Percentiles rank a stretch among this genome's conserved stretches.
phyloP scores from a whole-genome alignment of 2,329 filamentous ascomycete species.

The Colletotrichum higginsianum region DNA sequence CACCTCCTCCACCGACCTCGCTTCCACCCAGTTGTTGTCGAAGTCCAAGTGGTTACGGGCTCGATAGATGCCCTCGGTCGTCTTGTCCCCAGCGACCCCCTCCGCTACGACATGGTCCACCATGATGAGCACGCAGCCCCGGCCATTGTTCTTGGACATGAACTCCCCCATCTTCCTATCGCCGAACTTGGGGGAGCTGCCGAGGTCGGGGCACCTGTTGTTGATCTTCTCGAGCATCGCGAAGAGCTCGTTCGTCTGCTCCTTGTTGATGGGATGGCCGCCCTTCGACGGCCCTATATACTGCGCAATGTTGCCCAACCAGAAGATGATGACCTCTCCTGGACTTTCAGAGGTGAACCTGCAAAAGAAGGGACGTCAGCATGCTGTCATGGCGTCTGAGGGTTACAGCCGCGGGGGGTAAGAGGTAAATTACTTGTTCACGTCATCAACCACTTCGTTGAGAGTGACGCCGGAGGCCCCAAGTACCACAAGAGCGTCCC shows the following conservation, averaged over 20 bases:
- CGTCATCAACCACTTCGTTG: conserved; percentile 57
- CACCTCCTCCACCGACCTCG: conserved; percentile 50
- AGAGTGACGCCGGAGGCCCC: conserved; percentile 58
- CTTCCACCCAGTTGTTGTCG: conserved; percentile 44
- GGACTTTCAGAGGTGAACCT: conserved; percentile 59
- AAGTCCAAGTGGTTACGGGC: no score
- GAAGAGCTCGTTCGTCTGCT: conserved; percentile 57
- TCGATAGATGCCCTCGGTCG: conserved; percentile 50
- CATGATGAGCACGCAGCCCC: conserved; percentile 53
- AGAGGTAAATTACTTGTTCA: conserved; percentile 47
- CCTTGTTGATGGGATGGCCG: conserved; percentile 51
- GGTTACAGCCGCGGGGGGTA: no score
- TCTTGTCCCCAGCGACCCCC: no score
- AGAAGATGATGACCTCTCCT: conserved; percentile 61
- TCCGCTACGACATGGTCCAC: conserved; percentile 37
- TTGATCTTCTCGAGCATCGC: conserved; percentile 57
- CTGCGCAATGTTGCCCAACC: conserved; percentile 54
- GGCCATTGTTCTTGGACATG: conserved; percentile 51
- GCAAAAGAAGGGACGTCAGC: conserved; percentile 42
- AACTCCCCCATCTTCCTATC: conserved; percentile 49
- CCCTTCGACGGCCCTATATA: background rate
- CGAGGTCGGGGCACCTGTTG: conserved; percentile 55
- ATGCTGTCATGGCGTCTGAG: no score
- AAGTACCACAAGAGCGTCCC: no score
- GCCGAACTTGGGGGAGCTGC: conserved; percentile 33